Conservation (phyloP, 441 rosid species). For the Jatropha multifida region DNA sequence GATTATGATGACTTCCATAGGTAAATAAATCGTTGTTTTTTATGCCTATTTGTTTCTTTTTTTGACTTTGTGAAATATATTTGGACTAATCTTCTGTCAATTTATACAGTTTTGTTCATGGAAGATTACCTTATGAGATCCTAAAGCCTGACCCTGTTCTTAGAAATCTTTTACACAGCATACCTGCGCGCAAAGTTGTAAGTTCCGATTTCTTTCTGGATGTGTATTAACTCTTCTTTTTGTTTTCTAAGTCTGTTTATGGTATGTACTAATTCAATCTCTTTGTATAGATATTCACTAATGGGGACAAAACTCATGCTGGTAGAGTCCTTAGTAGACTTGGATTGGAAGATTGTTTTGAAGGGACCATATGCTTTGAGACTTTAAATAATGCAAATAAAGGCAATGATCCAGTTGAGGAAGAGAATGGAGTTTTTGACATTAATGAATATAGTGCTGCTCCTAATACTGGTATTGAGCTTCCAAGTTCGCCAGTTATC, state of each 20-base stretch:
- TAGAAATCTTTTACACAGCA: conserved; percentile 62
- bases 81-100: conserved; percentile 15
- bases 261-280: not conserved
- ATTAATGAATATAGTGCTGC: conserved; percentile 33
- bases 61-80: not conserved
- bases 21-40: conserved; percentile 32
- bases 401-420: conserved; percentile 26
- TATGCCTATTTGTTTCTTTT: not conserved
- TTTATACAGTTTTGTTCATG: conserved; percentile 69
- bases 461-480: conserved; percentile 35
- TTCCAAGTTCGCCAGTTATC: conserved; percentile 61
- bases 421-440: conserved; percentile 32
- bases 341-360: conserved; percentile 89
- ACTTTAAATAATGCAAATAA: conserved; percentile 55
- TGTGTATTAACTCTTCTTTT: not conserved
- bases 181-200: conserved; percentile 79
- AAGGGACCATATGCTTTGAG: conserved; percentile 70
- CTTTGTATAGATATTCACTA: conserved; percentile 61
- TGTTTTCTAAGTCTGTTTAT: not conserved
- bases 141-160: conserved; percentile 80
- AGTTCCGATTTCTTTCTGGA: conserved; percentile 25
- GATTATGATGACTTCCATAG: conserved; percentile 82
- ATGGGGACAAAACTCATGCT: conserved; percentile 76
- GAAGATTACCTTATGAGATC: conserved; percentile 71
- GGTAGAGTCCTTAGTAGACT: conserved; percentile 60